phyloP scores from a whole-genome alignment of 768 basidiomycete genomes.

The Leccinum ochraceum region DNA sequence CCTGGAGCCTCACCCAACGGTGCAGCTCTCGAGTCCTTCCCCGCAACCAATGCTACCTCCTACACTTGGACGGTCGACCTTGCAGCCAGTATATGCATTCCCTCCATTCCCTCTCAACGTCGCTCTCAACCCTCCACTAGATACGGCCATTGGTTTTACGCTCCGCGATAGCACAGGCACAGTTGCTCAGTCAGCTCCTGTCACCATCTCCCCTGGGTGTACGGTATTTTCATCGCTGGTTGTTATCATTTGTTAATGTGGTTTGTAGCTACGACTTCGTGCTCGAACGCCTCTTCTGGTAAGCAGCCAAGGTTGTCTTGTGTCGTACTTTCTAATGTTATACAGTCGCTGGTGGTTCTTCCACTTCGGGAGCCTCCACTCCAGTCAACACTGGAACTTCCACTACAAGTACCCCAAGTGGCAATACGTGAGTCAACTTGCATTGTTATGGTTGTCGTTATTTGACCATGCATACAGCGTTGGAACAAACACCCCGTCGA shows the following conservation, averaged over 20 bases:
- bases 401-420: not conserved
- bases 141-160: conserved; percentile 54
- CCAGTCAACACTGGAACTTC: not conserved
- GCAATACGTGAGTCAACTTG: conserved; percentile 22
- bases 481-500: conserved; percentile 1
- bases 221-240: conserved; percentile 27
- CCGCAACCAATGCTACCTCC: conserved; percentile 38
- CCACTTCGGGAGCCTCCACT: conserved; percentile 18
- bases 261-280: conserved; percentile 35
- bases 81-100: conserved; percentile 38
- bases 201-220: conserved; percentile 54
- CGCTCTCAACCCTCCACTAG: conserved; percentile 27
- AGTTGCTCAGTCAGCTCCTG: conserved; percentile 48
- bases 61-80: conserved; percentile 60
- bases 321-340: conserved; percentile 17
- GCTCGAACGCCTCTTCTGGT: conserved; percentile 33
- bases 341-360: conserved; percentile 25
- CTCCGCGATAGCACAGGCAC: conserved; percentile 63
- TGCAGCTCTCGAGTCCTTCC: conserved; percentile 48
- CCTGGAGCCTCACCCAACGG: conserved; percentile 49
- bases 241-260: conserved; percentile 10
- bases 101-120: not conserved
- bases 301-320: conserved; percentile 18
- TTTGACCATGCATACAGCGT: not conserved
- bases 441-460: not conserved